phyloP scores from a whole-genome alignment of 345 rosid species.

The Aquilaria malaccensis region DNA sequence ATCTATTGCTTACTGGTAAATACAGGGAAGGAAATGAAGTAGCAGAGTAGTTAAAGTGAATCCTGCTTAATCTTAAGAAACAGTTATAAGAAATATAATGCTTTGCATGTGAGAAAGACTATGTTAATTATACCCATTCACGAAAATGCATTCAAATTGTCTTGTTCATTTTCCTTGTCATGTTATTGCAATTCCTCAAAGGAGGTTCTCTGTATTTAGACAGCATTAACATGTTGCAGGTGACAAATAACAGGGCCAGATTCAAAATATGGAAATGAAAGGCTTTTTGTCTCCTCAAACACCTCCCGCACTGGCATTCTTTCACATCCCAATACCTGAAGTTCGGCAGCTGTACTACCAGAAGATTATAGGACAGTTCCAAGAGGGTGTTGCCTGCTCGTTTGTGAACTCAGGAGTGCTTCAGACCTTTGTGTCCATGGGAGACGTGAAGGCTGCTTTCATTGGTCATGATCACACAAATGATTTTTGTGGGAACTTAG shows the following conservation, averaged over 20 bases:
- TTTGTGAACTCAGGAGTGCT: conserved; percentile 59
- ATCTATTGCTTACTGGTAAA: background rate
- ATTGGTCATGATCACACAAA: conserved; percentile 85
- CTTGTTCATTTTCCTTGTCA: background rate
- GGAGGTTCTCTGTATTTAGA: conserved; percentile 22
- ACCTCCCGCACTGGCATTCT: conserved; percentile 58
- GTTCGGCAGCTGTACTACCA: conserved; percentile 49
- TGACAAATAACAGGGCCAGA: conserved; percentile 39
- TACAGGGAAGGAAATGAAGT: too few species aligned
- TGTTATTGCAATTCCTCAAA: conserved; percentile 12
- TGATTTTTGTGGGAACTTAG: conserved; percentile 76
- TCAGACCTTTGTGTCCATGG: conserved; percentile 52
- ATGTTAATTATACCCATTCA: too few species aligned
- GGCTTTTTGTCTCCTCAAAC: conserved; percentile 5
- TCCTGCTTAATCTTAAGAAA: background rate
- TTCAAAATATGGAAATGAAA: conserved; percentile 14
- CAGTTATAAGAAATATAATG: too few species aligned
- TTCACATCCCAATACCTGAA: conserved; percentile 84
- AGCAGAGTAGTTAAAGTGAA: background rate
- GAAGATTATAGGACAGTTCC: conserved; percentile 55
- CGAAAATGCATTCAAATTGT: background rate
- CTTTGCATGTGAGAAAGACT: too few species aligned
- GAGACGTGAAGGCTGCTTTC: conserved; percentile 78
- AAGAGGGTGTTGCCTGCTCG: conserved; percentile 78
- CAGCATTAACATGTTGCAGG: conserved; percentile 28